These are phyloP conservation scores for Wilcoxina mikolae DNA, from an alignment of 495 filamentous ascomycete genomes.

Conservation along the genomic window DNA sequence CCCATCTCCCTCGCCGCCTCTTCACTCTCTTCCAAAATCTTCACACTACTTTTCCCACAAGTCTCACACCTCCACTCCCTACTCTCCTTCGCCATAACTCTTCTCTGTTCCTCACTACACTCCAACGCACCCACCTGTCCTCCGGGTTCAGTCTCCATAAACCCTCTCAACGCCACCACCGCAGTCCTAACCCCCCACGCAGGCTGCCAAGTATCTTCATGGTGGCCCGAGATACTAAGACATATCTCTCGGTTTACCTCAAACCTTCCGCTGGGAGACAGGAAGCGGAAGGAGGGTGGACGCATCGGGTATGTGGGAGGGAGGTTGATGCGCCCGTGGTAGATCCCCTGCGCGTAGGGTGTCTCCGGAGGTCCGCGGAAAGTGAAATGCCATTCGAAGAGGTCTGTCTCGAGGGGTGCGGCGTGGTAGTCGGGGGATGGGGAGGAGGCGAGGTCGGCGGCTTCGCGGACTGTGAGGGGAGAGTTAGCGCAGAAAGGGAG, in stretches of 20 bases:
- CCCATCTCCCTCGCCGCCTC: conserved; percentile 40
- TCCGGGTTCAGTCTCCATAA: conserved; percentile 59
- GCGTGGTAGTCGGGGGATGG: conserved; percentile 74
- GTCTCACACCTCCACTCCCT: conserved; percentile 46
- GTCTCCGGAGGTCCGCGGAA: conserved; percentile 74
- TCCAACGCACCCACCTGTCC: conserved; percentile 87
- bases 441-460: conserved; percentile 59
- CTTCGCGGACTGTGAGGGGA: conserved; percentile 56
- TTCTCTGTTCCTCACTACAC: conserved; percentile 45
- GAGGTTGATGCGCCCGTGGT: conserved; percentile 90
- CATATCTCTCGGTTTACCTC: conserved; percentile 97
- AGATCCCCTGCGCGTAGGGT: conserved; percentile 67
- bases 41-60: conserved; percentile 46
- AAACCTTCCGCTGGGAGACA: conserved; percentile 82
- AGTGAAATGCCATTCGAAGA: conserved; percentile 99
- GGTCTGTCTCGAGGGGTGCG: conserved; percentile 64
- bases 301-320: conserved; percentile 77
- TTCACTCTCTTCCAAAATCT: conserved; percentile 55
- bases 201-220: conserved; percentile 97
- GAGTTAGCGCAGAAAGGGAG: conserved; percentile 17
- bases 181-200: conserved; percentile 87
- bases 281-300: conserved; percentile 85
- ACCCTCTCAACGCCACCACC: conserved; percentile 50
- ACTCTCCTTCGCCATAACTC: conserved; percentile 49
- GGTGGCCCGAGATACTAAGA: conserved; percentile 79